These are phyloP conservation scores for Coemansia sp. DNA, from an alignment of 192 early-diverging fungal genomes.

Conservation along the genomic window DNA sequence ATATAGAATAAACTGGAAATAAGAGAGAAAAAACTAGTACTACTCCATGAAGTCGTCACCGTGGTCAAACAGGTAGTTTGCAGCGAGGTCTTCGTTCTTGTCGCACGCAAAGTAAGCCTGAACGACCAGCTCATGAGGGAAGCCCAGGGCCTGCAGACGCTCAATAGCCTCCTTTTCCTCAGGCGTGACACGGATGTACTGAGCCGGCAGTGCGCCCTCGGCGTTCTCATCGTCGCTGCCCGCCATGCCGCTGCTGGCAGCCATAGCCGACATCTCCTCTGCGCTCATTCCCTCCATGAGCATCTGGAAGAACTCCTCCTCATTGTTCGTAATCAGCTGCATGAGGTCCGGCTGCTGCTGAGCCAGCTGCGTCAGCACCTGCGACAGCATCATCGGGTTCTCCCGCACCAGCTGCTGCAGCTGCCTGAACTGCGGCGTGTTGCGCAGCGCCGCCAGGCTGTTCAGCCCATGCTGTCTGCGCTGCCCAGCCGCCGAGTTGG, in stretches of 20 bases:
- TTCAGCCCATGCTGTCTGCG: conserved; percentile 28
- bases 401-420: conserved; percentile 82
- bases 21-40: not conserved
- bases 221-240: conserved; percentile 54
- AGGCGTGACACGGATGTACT: conserved; percentile 79
- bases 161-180: conserved; percentile 92
- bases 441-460: conserved; percentile 58
- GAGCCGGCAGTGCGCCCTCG: conserved; percentile 51
- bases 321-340: conserved; percentile 74
- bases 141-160: conserved; percentile 77
- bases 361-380: conserved; percentile 80
- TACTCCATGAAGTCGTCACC: conserved; percentile 58
- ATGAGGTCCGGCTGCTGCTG: conserved; percentile 82
- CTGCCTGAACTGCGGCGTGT: conserved; percentile 88
- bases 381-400: conserved; percentile 84
- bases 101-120: conserved; percentile 98
- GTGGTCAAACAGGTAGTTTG: conserved; percentile 93
- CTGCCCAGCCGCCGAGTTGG: not conserved
- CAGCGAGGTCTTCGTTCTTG: conserved; percentile 95
- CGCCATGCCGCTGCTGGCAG: conserved; percentile 26
- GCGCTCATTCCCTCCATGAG: conserved; percentile 53
- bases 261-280: conserved; percentile 29
- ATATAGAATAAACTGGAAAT: not conserved
- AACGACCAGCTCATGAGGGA: conserved; percentile 76
- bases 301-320: conserved; percentile 75